These are phyloP conservation scores for Rhinocladiella similis DNA, from an alignment of 2,329 filamentous ascomycete genomes.

Conservation along the genomic window DNA sequence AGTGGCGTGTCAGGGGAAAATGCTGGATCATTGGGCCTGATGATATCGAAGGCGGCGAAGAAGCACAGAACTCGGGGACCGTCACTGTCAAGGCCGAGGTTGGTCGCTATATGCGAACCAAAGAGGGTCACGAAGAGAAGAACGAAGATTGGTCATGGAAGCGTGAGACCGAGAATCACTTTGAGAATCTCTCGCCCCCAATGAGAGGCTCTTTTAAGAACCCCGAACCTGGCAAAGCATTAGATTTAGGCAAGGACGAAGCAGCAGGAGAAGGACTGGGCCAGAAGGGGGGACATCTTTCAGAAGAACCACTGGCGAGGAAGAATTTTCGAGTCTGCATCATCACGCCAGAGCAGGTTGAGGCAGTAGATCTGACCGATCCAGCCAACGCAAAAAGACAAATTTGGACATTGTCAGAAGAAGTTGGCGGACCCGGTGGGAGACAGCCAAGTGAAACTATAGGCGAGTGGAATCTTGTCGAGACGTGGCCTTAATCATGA, in stretches of 20 bases:
- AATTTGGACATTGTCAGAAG: slow-evolving; percentile 62
- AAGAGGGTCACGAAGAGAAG: slow-evolving; percentile 27
- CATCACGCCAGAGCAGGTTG: slow-evolving; percentile 78
- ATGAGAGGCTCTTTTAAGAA: slow-evolving; percentile 77
- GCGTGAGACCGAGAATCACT: slow-evolving; percentile 79
- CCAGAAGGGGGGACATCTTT: slow-evolving; percentile 68
- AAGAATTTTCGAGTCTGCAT: slow-evolving; percentile 82
- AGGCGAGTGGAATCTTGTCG: slow-evolving; percentile 65
- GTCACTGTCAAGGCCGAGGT: slow-evolving; percentile 62
- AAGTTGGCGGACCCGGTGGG: slow-evolving; percentile 41
- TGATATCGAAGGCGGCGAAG: slow-evolving; percentile 51
- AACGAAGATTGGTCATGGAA: slow-evolving; percentile 70
- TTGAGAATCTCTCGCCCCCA: slow-evolving; percentile 80
- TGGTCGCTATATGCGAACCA: slow-evolving; percentile 57
- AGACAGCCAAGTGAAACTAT: slow-evolving; percentile 31
- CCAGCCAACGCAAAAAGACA: slow-evolving; percentile 64
- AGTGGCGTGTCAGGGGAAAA: slow-evolving; percentile 81
- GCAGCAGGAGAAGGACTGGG: slow-evolving; percentile 50
- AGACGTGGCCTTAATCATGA: slow-evolving; percentile 61
- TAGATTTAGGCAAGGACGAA: slow-evolving; percentile 50
- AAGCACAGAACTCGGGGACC: slow-evolving; percentile 54
- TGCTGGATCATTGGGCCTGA: slow-evolving; percentile 77
- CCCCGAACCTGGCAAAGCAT: slow-evolving; percentile 65
- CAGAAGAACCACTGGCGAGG: slow-evolving; percentile 67
- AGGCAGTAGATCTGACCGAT: slow-evolving; percentile 70